Evolutionary conservation across 176 grass and related monocot genomes (phyloP), one percentile per base, ranked within the genome.

Genomic region (Urochloa ruziziensis): DNA sequence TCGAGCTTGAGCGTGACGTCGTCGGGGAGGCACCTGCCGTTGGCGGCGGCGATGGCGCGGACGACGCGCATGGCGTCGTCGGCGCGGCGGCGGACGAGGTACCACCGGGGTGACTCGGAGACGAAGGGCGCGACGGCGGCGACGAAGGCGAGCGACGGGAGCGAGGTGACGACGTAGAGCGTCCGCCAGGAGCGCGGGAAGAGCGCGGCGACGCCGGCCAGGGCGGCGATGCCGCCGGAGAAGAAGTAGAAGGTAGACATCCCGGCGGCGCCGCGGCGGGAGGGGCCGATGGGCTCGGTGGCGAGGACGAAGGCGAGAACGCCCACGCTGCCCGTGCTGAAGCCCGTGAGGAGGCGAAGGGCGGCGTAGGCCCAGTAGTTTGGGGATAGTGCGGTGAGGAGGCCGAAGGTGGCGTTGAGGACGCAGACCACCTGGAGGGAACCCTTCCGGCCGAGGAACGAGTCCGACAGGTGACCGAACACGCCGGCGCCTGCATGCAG

Each of bases 191-290:
- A 90, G 0, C 83, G 59, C 5, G 48, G 91, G 85, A 89, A 85
- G 2, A 91, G 16, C 42, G 94, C 90, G 19, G 96, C 96, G 15
- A 94, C 57, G 82, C 87, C 89, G 0, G 96, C 67, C 4, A 95
- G 93, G 0, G 77, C 64, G 0, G 91, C 93, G 42, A 95, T 98
- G 81, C 96, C 96, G 47, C 75, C 84, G 6, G 95, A 98, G 88
- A 95, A 98, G 82, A 95, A 95, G 82, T 98, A 95, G 52, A 94
- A 93, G 3, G 92, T 88, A 37, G 86, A 95, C 89, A 93, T 98
- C 35, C 92, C 95, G 0, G 71, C 95, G 44, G 36, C 47, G 7
- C 90, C 92, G 13, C 92, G 92, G 17, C 63, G 84, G 28, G 86
- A 35, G 14, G 89, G 89, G 0, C 95, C 92, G 39, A 93, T 64